Base-by-base conservation (phyloP, 83 land plant species). In the Picea mariana region DNA sequence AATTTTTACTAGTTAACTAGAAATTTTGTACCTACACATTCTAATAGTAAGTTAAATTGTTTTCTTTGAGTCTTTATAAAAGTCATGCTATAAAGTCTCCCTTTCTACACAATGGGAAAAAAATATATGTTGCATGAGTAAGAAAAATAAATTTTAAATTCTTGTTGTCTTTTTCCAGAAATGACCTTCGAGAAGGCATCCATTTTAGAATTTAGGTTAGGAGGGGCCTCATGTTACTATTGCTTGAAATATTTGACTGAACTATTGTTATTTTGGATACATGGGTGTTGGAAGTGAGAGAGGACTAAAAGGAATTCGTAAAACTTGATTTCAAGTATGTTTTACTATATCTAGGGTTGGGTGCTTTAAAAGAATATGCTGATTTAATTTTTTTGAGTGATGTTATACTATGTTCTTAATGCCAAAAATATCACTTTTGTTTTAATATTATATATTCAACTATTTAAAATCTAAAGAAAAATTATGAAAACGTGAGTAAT, bases 11-110 rank as follows among this genome's bases (percentile, higher is more conserved):
- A n/a, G n/a, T n/a, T n/a, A n/a, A n/a, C n/a, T n/a, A 9, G 49
- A 47, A 47, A 9, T 47, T 47, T 47, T 7, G 49, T 47, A 47
- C 49, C 8, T 47, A 47, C 9, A 47, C 9, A 47, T 7, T 47
- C 49, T 91, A 24, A 87, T 93, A 15, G 95, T 92, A 85, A 86
- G 94, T 82, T 40, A 34, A 40, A 40, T n/a, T 42, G 9, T 17
- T 72, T 40, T 72, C 27, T 24, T 21, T 0, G 31, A 9, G 12
- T n/a, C 27, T 34, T 34, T n/a, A n/a, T 34, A 34, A 34, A 34
- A 3, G 20, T 5, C 49, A 44, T 44, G 2, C 20, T 42, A n/a
- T 20, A 3, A n/a, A 44, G 21, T 73, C 58, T 73, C 15, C 4
- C 3, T 44, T 20, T 42, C 18, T 71, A 9, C 4, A 11, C 44